These are phyloP conservation scores for Neospora caninum DNA, from an alignment of 169 alveolate genomes.

Conservation along the genomic window DNA sequence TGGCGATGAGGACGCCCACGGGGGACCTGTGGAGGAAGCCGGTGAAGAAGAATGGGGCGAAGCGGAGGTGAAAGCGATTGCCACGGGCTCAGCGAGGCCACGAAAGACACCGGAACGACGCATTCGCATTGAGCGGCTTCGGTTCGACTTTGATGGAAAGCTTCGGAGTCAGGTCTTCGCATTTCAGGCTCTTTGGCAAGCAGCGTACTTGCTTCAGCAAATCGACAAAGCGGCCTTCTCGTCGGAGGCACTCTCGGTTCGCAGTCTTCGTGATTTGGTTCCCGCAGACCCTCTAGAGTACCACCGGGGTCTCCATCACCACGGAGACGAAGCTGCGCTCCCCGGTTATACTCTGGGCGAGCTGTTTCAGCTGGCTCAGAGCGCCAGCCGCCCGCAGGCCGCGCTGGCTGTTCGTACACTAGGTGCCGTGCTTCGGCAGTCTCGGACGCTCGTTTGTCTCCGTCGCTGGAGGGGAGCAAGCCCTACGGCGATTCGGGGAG, in stretches of 20 bases:
- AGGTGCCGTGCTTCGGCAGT: neutral
- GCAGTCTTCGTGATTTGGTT: neutral
- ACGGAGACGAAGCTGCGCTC: slow-evolving; percentile 64
- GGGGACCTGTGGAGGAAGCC: neutral
- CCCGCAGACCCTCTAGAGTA: slow-evolving; percentile 56
- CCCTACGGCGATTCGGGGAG: no score
- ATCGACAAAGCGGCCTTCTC: neutral
- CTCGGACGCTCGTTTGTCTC: neutral
- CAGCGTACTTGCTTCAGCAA: neutral
- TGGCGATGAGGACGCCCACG: slow-evolving; percentile 53
- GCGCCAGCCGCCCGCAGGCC: slow-evolving; percentile 65
- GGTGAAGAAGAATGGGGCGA: slow-evolving; percentile 25
- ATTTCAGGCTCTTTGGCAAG: neutral
- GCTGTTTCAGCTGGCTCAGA: slow-evolving; percentile 67
- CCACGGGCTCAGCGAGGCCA: neutral
- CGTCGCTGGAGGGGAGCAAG: neutral
- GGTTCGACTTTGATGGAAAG: slow-evolving; percentile 68
- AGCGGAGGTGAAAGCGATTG: neutral
- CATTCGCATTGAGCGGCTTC: slow-evolving; percentile 49
- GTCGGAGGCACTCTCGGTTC: neutral
- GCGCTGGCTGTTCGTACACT: slow-evolving; percentile 69
- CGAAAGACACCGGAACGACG: neutral
- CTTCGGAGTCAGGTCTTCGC: slow-evolving; percentile 51
- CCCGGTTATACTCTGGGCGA: slow-evolving; percentile 72
- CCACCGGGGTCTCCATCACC: slow-evolving; percentile 71